phyloP scores from a whole-genome alignment of 371 early-diverging fungal genomes.

The Saksenaea oblongispora region DNA sequence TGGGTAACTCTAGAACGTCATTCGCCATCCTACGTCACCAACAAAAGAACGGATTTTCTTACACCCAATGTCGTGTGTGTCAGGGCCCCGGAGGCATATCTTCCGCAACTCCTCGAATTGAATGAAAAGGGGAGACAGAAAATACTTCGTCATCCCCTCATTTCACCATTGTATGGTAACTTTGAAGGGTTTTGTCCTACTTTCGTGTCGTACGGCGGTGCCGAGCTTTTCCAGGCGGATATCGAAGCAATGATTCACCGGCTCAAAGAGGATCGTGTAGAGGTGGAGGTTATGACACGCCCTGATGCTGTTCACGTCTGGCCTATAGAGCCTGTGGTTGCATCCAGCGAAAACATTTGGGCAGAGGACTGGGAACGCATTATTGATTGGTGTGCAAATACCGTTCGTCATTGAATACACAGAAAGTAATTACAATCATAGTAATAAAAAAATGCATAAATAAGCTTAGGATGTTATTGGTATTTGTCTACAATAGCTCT shows the following conservation, averaged over 20 bases:
- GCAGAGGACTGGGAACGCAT: constrained; percentile 13
- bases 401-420: neutral
- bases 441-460: too few relatives aligned
- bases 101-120: constrained; percentile 8
- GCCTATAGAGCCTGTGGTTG: constrained; percentile 18
- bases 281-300: constrained; percentile 27
- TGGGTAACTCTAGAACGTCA: constrained; percentile 29
- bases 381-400: constrained; percentile 23
- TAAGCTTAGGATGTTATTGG: neutral
- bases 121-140: constrained; percentile 5
- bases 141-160: constrained; percentile 17
- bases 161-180: constrained; percentile 25
- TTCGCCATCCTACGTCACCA: constrained; percentile 16
- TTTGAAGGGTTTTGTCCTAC: constrained; percentile 30
- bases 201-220: constrained; percentile 28
- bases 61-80: neutral
- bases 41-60: constrained; percentile 11
- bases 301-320: constrained; percentile 31
- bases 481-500: neutral
- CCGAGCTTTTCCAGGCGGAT: constrained; percentile 34
- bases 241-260: constrained; percentile 18
- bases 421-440: too few relatives aligned
- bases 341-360: constrained; percentile 18
- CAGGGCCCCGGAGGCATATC: neutral
- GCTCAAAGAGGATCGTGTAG: constrained; percentile 23